Percentiles rank a stretch among this genome's conserved stretches.
These are phyloP conservation scores for Schoenoplectus triqueter DNA, from an alignment of 202 grass and related monocot genomes.

Conservation along the genomic window DNA sequence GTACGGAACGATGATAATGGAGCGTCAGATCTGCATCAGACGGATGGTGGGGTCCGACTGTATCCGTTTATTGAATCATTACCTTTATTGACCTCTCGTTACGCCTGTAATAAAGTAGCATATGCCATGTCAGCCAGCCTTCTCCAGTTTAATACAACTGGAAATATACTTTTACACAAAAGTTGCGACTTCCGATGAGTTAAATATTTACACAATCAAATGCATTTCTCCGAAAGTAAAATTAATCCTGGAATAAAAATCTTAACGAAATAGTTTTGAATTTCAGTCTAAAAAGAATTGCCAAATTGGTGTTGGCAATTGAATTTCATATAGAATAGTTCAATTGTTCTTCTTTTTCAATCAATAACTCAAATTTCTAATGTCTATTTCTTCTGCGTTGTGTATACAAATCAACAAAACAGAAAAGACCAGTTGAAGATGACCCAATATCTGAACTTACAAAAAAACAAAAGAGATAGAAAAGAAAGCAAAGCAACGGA, in stretches of 20 bases:
- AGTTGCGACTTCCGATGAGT: no score
- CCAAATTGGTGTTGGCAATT: no score
- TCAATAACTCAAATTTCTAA: background rate
- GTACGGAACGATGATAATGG: conserved; percentile 42
- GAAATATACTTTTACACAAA: background rate
- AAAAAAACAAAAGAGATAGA: background rate
- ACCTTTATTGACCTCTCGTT: conserved; percentile 33
- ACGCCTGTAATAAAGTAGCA: conserved; percentile 9
- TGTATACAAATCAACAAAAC: background rate
- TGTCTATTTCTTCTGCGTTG: background rate
- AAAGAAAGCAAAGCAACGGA: background rate
- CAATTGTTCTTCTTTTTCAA: background rate
- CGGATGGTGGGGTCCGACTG: conserved; percentile 34
- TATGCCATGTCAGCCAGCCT: background rate
- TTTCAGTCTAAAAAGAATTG: no score
- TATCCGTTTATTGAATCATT: conserved; percentile 14
- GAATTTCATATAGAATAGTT: background rate
- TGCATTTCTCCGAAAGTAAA: no score
- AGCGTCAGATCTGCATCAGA: conserved; percentile 45
- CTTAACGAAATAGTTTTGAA: no score
- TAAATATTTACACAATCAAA: no score
- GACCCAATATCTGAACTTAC: background rate
- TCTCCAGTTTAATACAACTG: background rate
- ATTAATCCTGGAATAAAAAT: no score
- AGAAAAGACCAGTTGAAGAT: background rate